Percentiles rank a stretch among this genome's conserved stretches.
Evolutionary conservation across 306 rosid genomes (phyloP).

Genomic region (Quercus mongolica): DNA sequence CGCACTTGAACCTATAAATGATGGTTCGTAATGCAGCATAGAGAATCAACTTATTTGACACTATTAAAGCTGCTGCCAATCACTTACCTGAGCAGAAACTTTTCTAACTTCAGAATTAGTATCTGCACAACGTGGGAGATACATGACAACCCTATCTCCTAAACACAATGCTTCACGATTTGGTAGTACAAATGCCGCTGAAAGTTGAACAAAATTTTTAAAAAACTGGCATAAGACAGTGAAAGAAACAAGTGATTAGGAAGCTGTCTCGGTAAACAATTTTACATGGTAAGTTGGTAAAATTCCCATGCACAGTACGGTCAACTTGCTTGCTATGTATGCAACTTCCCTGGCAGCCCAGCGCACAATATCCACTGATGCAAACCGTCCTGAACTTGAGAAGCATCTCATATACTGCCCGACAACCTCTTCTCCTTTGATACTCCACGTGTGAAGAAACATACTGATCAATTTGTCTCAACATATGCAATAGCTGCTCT

Average conservation of each 20-base stretch:
- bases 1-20: not conserved
- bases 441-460: constrained; percentile 80
- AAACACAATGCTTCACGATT: constrained; percentile 87
- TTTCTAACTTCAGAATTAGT: constrained; percentile 88
- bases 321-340: constrained; percentile 79
- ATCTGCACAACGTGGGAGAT: constrained; percentile 98
- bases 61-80: constrained; percentile 7
- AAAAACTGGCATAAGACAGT: not conserved
- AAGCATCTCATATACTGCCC: constrained; percentile 92
- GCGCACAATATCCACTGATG: constrained; percentile 73
- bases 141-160: constrained; percentile 82
- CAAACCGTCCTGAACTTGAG: constrained; percentile 87
- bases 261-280: constrained; percentile 21
- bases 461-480: constrained; percentile 92
- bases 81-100: constrained; percentile 77
- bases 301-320: constrained; percentile 63
- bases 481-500: constrained; percentile 75
- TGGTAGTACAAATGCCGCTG: constrained; percentile 92
- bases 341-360: constrained; percentile 89
- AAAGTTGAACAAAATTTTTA: constrained; percentile 15
- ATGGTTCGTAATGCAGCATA: constrained; percentile 2
- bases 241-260: constrained; percentile 1
- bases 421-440: constrained; percentile 92
- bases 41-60: not conserved
- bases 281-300: constrained; percentile 86